Evolutionary conservation across 441 rosid genomes (phyloP), one percentile per base, ranked within the genome.

Genomic region (Adansonia rubrostipa): DNA sequence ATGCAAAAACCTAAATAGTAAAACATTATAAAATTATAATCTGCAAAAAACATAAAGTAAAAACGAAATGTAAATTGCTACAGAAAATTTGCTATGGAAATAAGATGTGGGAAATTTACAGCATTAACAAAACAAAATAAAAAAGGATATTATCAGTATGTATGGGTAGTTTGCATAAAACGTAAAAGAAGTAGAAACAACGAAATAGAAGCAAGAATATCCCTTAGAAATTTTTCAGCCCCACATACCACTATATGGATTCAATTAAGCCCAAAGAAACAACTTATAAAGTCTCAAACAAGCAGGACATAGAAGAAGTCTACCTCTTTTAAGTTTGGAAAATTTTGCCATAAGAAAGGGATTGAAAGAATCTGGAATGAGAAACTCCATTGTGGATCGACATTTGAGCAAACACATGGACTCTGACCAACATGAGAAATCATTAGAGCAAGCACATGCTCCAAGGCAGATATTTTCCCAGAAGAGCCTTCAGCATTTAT

Each of bases 241-340:
- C 57, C 71, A 67, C 45, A 68, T 40, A 65, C 61, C 13, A 47
- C 17, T 42, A 67, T 17, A 48, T 7, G 65, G 67, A 82, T 73
- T 63, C 64, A 9, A 72, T 60, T 56, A 66, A 71, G 19, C 57
- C 67, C 48, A 53, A 70, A 61, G 64, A 65, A 77, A 79, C 66
- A 72, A 17, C 14, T n/a, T 42, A 56, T 71, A 33, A 57, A 71
- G 64, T 53, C 57, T 42, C 74, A 65, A 76, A 72, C 57, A 45
- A 57, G 50, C 24, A 10, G n/a, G 64, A 48, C 36, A 19, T 42
- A 48, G 69, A 76, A 75, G 76, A 51, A 71, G 76, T 79, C 24
- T 74, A 96, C 99, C 94, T 86, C 91, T 84, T 93, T 97, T 67
- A 95, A 82, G 83, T 80, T 83, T 4, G 99, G 99, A 82, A 95